Evolutionary conservation across 495 filamentous ascomycete genomes (phyloP).

Genomic region (Penicillium coprophilum): DNA sequence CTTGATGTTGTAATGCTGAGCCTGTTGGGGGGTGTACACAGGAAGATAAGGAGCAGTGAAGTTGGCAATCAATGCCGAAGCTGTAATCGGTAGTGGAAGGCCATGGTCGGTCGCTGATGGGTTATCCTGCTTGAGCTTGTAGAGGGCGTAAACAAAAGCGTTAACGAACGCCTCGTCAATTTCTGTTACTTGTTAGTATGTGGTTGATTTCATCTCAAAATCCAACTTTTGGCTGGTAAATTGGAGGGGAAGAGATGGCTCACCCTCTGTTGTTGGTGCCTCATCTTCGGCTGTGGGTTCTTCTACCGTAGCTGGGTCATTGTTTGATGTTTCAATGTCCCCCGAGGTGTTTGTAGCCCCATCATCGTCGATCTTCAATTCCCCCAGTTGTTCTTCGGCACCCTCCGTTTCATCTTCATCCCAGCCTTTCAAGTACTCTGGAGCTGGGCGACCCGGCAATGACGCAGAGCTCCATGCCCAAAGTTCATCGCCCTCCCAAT

Average conservation of each 20-base stretch:
- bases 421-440: conserved; percentile 52
- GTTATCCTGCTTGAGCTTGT: conserved; percentile 54
- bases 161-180: conserved; percentile 67
- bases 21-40: conserved; percentile 52
- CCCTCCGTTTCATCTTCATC: conserved; percentile 40
- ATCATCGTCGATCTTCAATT: conserved; percentile 40
- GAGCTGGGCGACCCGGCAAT: conserved; percentile 50
- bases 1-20: conserved; percentile 65
- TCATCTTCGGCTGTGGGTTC: conserved; percentile 36
- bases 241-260: background rate
- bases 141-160: conserved; percentile 66
- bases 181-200: conserved; percentile 45
- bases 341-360: conserved; percentile 29
- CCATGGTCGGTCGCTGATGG: conserved; percentile 49
- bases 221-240: background rate
- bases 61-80: conserved; percentile 64
- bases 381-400: conserved; percentile 41
- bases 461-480: conserved; percentile 63
- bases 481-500: conserved; percentile 75
- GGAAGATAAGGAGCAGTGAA: conserved; percentile 69
- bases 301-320: conserved; percentile 11
- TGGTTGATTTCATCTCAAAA: background rate
- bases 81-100: conserved; percentile 61
- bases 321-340: conserved; percentile 24
- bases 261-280: conserved; percentile 59